phyloP scores from a whole-genome alignment of 352 stramenopile species.

The Phytophthora megakarya region DNA sequence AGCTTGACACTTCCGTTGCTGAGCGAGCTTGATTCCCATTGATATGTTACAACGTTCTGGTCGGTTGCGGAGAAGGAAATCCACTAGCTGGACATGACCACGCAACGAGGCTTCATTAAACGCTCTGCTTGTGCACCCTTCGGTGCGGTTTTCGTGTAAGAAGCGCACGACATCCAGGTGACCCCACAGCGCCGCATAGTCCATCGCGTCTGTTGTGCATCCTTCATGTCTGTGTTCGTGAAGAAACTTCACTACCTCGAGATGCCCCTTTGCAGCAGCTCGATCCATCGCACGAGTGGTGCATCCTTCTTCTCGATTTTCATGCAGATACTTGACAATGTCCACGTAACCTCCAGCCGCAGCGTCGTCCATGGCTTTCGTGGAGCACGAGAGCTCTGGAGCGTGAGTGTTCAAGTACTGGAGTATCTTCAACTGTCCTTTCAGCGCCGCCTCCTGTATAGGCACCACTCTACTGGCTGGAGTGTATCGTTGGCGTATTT shows the following conservation, averaged over 20 bases:
- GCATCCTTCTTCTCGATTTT: constrained; percentile 35
- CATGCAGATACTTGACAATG: constrained; percentile 37
- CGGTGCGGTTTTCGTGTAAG: constrained; percentile 54
- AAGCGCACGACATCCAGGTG: constrained; percentile 54
- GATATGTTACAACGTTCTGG: constrained; percentile 41
- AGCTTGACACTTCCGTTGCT: constrained; percentile 41
- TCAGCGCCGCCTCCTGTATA: constrained; percentile 39
- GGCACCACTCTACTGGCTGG: constrained; percentile 51
- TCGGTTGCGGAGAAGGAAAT: constrained; percentile 44
- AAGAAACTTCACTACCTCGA: constrained; percentile 36
- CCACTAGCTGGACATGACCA: constrained; percentile 48
- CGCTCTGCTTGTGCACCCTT: constrained; percentile 55
- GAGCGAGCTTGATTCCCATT: constrained; percentile 50
- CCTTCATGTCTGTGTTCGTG: constrained; percentile 35
- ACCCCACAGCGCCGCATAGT: constrained; percentile 49
- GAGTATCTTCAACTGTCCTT: constrained; percentile 40
- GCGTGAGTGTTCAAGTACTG: constrained; percentile 39
- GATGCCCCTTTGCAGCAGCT: constrained; percentile 35
- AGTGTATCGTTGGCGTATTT: constrained; percentile 47
- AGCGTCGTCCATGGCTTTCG: constrained; percentile 39
- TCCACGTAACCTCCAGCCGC: constrained; percentile 30
- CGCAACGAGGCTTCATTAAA: constrained; percentile 54
- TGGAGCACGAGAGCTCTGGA: constrained; percentile 33
- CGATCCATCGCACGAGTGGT: constrained; percentile 36
- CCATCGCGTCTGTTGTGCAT: constrained; percentile 64